These are phyloP conservation scores for Fusarium sp. DNA, from an alignment of 2,329 filamentous ascomycete genomes.

Conservation along the genomic window DNA sequence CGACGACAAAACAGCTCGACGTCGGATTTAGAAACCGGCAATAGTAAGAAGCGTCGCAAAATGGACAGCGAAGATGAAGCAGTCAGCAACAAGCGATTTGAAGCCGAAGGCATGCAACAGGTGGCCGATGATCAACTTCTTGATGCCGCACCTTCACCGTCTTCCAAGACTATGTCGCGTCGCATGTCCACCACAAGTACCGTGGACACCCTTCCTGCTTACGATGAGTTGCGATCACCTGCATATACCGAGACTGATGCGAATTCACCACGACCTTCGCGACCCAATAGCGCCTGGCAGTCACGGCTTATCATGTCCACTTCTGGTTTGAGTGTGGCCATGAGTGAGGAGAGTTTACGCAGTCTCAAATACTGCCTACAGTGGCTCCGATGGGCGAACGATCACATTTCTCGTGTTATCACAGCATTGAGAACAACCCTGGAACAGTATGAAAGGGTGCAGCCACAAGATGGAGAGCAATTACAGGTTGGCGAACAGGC, in stretches of 20 bases:
- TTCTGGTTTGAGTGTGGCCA: constrained; percentile 88
- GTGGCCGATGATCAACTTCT: constrained; percentile 33
- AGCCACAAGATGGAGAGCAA: constrained; percentile 25
- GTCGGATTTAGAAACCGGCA: constrained; percentile 59
- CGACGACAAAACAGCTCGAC: constrained; percentile 62
- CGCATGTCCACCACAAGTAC: constrained; percentile 74
- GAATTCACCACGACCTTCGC: constrained; percentile 43
- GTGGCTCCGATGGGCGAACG: constrained; percentile 84
- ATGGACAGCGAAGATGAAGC: constrained; percentile 56
- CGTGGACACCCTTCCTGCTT: constrained; percentile 82
- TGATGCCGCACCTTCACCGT: constrained; percentile 44
- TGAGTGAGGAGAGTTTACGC: constrained; percentile 87
- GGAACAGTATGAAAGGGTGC: constrained; percentile 77
- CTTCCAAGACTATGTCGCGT: constrained; percentile 53
- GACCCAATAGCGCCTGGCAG: constrained; percentile 70
- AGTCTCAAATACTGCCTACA: constrained; percentile 86
- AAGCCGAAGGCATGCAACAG: constrained; percentile 45
- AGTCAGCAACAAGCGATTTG: constrained; percentile 45
- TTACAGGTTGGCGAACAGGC: constrained; percentile 1
- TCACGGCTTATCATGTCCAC: constrained; percentile 89
- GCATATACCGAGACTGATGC: constrained; percentile 73
- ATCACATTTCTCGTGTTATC: constrained; percentile 81
- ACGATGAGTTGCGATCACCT: constrained; percentile 81
- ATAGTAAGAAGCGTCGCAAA: constrained; percentile 68
- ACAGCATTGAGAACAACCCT: constrained; percentile 78